Base-by-base conservation (phyloP, 2,329 filamentous ascomycete species). In the Gliomastix tumulicola region DNA sequence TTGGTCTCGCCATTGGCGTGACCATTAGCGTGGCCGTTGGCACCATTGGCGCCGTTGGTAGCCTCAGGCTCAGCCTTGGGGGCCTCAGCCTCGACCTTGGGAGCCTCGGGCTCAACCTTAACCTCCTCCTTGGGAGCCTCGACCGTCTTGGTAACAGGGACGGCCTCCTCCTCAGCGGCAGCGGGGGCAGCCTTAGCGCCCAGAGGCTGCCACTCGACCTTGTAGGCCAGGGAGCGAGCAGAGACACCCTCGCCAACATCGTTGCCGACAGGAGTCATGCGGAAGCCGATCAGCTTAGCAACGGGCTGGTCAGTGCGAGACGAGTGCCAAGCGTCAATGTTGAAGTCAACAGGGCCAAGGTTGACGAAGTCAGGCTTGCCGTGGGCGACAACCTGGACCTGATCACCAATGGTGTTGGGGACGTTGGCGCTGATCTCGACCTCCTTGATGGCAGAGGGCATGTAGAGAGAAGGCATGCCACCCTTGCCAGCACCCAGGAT, bases 151-250 rank as follows among this genome's bases (percentile, higher is more conserved):
- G n/a, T n/a, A n/a, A n/a, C n/a, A n/a, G n/a, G n/a, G n/a, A n/a
- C n/a, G n/a, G n/a, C n/a, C n/a, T n/a, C n/a, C n/a, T n/a, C n/a
- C n/a, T n/a, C n/a, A n/a, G n/a, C n/a, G n/a, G n/a, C n/a, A n/a
- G n/a, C n/a, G n/a, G n/a, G n/a, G n/a, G n/a, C n/a, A n/a, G n/a
- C n/a, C n/a, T n/a, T n/a, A n/a, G n/a, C n/a, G n/a, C n/a, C n/a
- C n/a, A n/a, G n/a, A n/a, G n/a, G n/a, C 41, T 69, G 63, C 67
- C 67, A 71, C 16, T 62, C 49, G 13, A 68, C 41, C 46, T 63
- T 64, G 45, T 65, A 70, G 49, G 66, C 70, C 6, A 70, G 45
- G 1, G 45, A 44, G 13, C 53, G 47, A 12, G 50, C 45, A 13
- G 9, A 34, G n/a, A 36, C 34, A 5, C 42, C 37, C 15, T 51